Conservation (phyloP, 106 monocot species). For the Vanilla planifolia region DNA sequence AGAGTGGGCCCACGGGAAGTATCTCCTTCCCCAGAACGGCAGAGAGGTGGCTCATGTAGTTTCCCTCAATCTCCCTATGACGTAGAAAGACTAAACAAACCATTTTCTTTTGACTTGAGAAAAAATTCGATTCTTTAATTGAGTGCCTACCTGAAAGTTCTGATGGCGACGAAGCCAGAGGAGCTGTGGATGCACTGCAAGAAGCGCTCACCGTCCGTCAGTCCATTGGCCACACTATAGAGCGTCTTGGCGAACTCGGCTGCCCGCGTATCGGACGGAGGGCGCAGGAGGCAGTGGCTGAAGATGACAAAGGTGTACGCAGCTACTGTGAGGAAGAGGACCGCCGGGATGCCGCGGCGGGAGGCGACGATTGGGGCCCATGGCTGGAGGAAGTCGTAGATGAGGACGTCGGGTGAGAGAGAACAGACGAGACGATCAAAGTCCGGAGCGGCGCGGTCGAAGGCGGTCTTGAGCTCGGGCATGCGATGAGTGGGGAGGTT, state of each 20-base stretch:
- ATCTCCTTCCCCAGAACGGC: conserved; percentile 35
- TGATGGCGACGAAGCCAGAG: conserved; percentile 35
- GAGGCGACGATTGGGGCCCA: conserved; percentile 45
- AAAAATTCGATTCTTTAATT: too few relatives aligned
- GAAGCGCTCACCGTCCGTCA: conserved; percentile 31
- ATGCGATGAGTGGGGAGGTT: conserved; percentile 49
- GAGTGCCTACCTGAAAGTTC: too few relatives aligned
- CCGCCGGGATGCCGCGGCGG: conserved; percentile 23
- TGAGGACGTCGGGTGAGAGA: conserved; percentile 32
- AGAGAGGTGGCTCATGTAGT: conserved; percentile 43
- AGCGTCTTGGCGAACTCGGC: neutral
- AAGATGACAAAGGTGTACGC: conserved; percentile 21
- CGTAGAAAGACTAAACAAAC: too few relatives aligned
- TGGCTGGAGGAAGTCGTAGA: conserved; percentile 63
- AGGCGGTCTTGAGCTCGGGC: conserved; percentile 27
- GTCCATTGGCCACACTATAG: neutral
- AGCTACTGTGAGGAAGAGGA: conserved; percentile 28
- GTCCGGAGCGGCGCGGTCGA: conserved; percentile 16
- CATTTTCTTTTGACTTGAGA: too few relatives aligned
- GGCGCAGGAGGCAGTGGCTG: neutral
- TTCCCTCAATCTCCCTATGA: conserved; percentile 38
- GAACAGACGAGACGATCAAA: conserved; percentile 23
- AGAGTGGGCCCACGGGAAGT: conserved; percentile 34
- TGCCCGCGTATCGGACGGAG: too few relatives aligned
- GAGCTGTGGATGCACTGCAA: conserved; percentile 28